Conservation (phyloP, 495 filamentous ascomycete genomes). For the Penicillium subrubescens region DNA sequence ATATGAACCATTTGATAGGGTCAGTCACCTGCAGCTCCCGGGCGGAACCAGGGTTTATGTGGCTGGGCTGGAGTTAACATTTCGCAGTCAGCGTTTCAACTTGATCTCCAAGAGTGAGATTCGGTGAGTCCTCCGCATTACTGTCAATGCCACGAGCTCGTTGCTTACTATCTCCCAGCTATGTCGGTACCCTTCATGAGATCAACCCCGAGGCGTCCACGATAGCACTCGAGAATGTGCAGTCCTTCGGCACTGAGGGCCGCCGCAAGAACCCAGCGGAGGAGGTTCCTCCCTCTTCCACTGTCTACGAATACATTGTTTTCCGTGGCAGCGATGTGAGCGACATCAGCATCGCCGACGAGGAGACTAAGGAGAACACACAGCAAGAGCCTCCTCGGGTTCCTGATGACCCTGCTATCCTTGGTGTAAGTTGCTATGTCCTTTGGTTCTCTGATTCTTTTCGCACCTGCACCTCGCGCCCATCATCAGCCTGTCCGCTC, state of each 20-base stretch:
- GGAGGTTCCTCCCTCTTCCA: conserved; percentile 77
- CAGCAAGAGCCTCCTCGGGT: conserved; percentile 67
- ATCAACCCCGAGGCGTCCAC: conserved; percentile 97
- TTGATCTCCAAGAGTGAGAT: conserved; percentile 98
- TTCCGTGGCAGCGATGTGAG: conserved; percentile 99
- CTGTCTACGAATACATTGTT: conserved; percentile 97
- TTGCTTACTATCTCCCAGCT: conserved; percentile 56
- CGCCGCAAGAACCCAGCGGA: conserved; percentile 74
- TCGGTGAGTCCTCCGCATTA: conserved; percentile 58
- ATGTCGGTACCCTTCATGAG: conserved; percentile 93
- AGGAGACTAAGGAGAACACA: conserved; percentile 70
- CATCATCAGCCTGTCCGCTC: conserved; percentile 11
- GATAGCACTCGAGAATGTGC: conserved; percentile 93
- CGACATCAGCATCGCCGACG: conserved; percentile 86
- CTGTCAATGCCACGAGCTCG: neutral
- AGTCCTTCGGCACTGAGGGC: conserved; percentile 90
- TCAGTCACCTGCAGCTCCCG: conserved; percentile 41
- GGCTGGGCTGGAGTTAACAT: conserved; percentile 49
- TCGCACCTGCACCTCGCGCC: conserved; percentile 3
- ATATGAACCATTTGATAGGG: conserved; percentile 58
- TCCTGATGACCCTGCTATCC: conserved; percentile 94
- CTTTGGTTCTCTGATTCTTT: conserved; percentile 8
- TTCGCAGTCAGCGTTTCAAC: conserved; percentile 54
- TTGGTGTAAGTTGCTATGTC: conserved; percentile 76
- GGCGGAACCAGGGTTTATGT: conserved; percentile 43